Evolutionary conservation across 805 yeast genomes (phyloP).

Genomic region (Candida sphagnicola): DNA sequence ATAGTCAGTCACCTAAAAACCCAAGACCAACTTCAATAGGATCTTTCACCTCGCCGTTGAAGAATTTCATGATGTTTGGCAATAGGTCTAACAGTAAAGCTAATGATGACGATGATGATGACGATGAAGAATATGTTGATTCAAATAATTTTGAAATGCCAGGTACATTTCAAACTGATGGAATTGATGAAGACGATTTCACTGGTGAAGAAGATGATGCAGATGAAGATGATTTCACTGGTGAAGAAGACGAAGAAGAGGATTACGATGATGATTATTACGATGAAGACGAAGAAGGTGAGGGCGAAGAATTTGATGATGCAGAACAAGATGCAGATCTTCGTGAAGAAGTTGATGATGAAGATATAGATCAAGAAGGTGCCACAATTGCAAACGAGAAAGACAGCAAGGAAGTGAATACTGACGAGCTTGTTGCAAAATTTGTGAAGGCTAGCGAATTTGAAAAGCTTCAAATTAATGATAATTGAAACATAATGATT

Average conservation of each 20-base stretch:
- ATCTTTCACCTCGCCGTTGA: constrained; percentile 38
- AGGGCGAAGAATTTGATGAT: constrained; percentile 13
- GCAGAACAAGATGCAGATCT: constrained; percentile 2
- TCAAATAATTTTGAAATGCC: constrained; percentile 1
- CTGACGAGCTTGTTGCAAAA: constrained; percentile 1
- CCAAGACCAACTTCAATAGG: constrained; percentile 32
- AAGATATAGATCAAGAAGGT: constrained; percentile 11
- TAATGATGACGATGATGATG: constrained; percentile 26
- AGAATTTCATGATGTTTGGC: constrained; percentile 37
- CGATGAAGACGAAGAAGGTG: constrained; percentile 12
- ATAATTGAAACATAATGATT: too few species aligned
- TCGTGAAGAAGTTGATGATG: constrained; percentile 9
- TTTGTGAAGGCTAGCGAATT: constrained; percentile 10
- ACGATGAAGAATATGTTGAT: constrained; percentile 17
- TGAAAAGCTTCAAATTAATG: constrained; percentile 6
- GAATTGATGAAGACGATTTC: constrained; percentile 22
- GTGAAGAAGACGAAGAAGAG: constrained; percentile 23
- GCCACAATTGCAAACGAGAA: constrained; percentile 4
- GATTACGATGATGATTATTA: constrained; percentile 15
- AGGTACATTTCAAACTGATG: constrained; percentile 7
- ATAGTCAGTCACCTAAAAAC: constrained; percentile 10
- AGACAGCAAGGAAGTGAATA: not conserved
- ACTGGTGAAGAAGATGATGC: constrained; percentile 27
- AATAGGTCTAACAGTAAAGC: constrained; percentile 22
- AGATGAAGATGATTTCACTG: constrained; percentile 27